Percentiles rank a stretch among this genome's conserved stretches.
phyloP scores from a whole-genome alignment of 148 eudicot species.

The Camellia sinensis region DNA sequence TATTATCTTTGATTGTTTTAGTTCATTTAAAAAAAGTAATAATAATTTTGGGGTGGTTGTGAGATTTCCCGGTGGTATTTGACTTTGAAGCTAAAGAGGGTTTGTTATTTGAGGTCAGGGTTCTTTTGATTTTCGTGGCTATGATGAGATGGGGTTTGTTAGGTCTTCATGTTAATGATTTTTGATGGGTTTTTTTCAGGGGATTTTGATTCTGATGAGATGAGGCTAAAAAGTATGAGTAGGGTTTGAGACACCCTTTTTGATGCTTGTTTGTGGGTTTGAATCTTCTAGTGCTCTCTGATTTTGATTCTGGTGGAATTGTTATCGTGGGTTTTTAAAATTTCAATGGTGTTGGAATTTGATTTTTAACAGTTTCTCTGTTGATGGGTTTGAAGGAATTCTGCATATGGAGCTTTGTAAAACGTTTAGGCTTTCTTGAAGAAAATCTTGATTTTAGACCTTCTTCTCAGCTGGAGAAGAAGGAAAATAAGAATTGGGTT shows the following conservation, averaged over 20 bases:
- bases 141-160: not conserved
- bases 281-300: not conserved
- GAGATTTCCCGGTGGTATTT: slow-evolving; percentile 27
- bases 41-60: slow-evolving; percentile 7
- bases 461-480: slow-evolving; percentile 20
- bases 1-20: not conserved
- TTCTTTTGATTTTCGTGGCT: slow-evolving; percentile 5
- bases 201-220: not conserved
- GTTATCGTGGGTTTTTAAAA: not conserved
- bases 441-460: slow-evolving; percentile 18
- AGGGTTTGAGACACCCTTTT: not conserved
- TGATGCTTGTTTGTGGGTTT: slow-evolving; percentile 12
- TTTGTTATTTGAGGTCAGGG: not conserved
- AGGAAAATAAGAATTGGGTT: slow-evolving; percentile 8
- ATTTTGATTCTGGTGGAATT: not conserved
- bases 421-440: slow-evolving; percentile 18
- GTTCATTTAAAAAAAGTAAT: not conserved
- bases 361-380: slow-evolving; percentile 8
- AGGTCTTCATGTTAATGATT: not conserved
- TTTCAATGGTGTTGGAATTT: slow-evolving; percentile 14
- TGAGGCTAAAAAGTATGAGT: not conserved
- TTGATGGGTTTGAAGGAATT: slow-evolving; percentile 36
- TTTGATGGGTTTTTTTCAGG: not conserved
- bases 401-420: slow-evolving; percentile 22
- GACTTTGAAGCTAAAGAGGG: slow-evolving; percentile 30